Percentiles rank a stretch among this genome's conserved stretches.
Conservation (phyloP, 2,329 filamentous ascomycete species). For the Colletotrichum orbiculare region DNA sequence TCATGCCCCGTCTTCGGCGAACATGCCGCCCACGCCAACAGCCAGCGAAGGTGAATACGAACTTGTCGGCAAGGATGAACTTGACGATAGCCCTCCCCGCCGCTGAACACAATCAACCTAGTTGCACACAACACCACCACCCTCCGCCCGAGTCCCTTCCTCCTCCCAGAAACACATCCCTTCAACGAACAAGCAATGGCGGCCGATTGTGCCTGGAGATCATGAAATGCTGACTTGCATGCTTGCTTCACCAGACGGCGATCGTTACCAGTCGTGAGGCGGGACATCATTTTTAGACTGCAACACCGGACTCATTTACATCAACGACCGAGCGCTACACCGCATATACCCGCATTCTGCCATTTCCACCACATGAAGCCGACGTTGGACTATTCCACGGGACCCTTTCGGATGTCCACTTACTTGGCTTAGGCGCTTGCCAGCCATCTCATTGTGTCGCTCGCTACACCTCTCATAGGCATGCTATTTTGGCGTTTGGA, state of each 20-base stretch:
- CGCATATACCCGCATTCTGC: constrained; percentile 35
- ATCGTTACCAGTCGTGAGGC: constrained; percentile 47
- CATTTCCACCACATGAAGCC: constrained; percentile 14
- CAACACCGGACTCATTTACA: constrained; percentile 26
- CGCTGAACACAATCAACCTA: constrained; percentile 17
- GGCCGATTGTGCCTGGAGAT: constrained; percentile 14
- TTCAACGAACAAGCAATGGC: constrained; percentile 14
- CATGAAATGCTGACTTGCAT: constrained; percentile 37
- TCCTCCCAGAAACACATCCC: constrained; percentile 8
- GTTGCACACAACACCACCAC: constrained; percentile 17
- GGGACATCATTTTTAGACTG: constrained; percentile 20
- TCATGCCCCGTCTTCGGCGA: constrained; percentile 63
- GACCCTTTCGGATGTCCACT: background rate
- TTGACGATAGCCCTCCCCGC: constrained; percentile 37
- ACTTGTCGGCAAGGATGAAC: constrained; percentile 39
- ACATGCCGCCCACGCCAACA: constrained; percentile 70
- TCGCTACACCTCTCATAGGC: constrained; percentile 20
- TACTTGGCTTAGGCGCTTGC: constrained; percentile 9
- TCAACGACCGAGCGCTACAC: constrained; percentile 13
- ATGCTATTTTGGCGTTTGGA: constrained; percentile 16
- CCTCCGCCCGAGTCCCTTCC: constrained; percentile 9
- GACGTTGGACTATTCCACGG: constrained; percentile 8
- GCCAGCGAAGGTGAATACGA: constrained; percentile 72
- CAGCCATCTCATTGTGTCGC: constrained; percentile 12
- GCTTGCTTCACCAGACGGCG: constrained; percentile 47